phyloP scores from a whole-genome alignment of 1,284 basidiomycete species.

The Puccinia novopanici region DNA sequence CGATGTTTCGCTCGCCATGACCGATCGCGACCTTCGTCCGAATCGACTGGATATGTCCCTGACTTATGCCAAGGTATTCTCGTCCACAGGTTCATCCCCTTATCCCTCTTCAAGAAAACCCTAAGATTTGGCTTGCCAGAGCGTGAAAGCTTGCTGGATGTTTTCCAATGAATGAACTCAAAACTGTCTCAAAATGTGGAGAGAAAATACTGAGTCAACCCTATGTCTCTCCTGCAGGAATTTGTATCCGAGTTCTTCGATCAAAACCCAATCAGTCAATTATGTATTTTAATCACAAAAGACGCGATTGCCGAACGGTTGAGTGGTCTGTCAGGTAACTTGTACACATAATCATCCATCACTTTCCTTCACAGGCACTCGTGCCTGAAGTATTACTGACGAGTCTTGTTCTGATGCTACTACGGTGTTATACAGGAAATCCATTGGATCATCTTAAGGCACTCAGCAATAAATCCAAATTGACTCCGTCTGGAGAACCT shows the following conservation, averaged over 20 bases:
- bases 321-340: slow-evolving; percentile 52
- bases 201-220: neutral
- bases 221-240: slow-evolving; percentile 60
- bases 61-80: slow-evolving; percentile 70
- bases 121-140: neutral
- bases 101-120: neutral
- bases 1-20: slow-evolving; percentile 88
- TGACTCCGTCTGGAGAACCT: slow-evolving; percentile 88
- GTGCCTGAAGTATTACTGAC: slow-evolving; percentile 67
- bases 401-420: slow-evolving; percentile 60
- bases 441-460: slow-evolving; percentile 86
- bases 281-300: slow-evolving; percentile 57
- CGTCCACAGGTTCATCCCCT: neutral
- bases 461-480: slow-evolving; percentile 79
- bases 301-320: slow-evolving; percentile 58
- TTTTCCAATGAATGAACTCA: neutral
- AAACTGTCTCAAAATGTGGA: neutral
- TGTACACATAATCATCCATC: too few relatives aligned
- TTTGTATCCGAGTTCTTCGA: slow-evolving; percentile 98
- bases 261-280: slow-evolving; percentile 95
- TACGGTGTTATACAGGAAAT: slow-evolving; percentile 67
- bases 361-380: neutral
- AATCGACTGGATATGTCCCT: slow-evolving; percentile 85
- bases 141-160: neutral
- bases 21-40: slow-evolving; percentile 91